Conservation (phyloP, 1,284 basidiomycete genomes). For the Naganishia sp. region DNA sequence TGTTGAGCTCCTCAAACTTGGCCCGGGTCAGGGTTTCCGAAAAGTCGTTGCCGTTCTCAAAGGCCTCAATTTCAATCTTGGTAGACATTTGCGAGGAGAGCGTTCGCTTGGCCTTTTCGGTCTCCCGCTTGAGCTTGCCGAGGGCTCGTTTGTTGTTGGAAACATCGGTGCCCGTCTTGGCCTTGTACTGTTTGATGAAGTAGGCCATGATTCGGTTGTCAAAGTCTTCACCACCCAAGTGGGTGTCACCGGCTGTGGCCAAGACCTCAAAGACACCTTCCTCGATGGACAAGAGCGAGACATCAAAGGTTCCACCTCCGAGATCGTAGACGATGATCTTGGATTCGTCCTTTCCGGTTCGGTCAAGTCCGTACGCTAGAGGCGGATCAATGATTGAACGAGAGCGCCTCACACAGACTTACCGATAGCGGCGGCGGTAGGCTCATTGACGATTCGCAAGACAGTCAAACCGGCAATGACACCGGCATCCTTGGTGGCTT, state of each 20-base stretch:
- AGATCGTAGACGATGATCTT: slow-evolving; percentile 98
- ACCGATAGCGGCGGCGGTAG: slow-evolving; percentile 83
- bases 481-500: slow-evolving; percentile 98
- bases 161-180: slow-evolving; percentile 89
- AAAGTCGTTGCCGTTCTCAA: slow-evolving; percentile 95
- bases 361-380: slow-evolving; percentile 92
- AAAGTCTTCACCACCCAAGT: slow-evolving; percentile 98
- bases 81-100: slow-evolving; percentile 75
- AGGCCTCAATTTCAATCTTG: slow-evolving; percentile 74
- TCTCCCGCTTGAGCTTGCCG: slow-evolving; percentile 96
- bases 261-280: slow-evolving; percentile 97
- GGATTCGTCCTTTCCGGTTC: slow-evolving; percentile 81
- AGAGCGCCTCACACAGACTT: slow-evolving; percentile 23
- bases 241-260: slow-evolving; percentile 97
- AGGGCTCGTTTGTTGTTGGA: slow-evolving; percentile 82
- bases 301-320: slow-evolving; percentile 98
- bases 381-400: slow-evolving; percentile 46
- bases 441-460: slow-evolving; percentile 98
- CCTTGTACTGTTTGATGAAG: slow-evolving; percentile 90
- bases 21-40: slow-evolving; percentile 91
- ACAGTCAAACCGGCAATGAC: slow-evolving; percentile 94
- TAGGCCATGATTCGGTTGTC: slow-evolving; percentile 94
- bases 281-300: slow-evolving; percentile 92
- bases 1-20: slow-evolving; percentile 98
- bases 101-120: slow-evolving; percentile 99